Conservation (phyloP, 1,284 basidiomycete genomes). For the Apiotrichum porosum region DNA sequence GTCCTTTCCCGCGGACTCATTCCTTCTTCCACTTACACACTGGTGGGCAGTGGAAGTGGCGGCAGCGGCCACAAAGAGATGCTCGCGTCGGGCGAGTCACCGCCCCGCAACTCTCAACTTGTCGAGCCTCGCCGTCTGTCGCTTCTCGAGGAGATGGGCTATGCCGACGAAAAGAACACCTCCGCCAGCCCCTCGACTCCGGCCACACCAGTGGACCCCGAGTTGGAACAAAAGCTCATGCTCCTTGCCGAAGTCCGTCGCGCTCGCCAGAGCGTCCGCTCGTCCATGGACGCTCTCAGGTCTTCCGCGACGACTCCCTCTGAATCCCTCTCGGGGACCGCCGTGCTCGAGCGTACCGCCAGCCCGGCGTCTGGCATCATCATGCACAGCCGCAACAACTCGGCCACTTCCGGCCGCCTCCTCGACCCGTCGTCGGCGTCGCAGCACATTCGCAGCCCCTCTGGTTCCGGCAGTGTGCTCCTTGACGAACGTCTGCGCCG, state of each 20-base stretch:
- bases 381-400: slow-evolving; percentile 8
- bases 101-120: not conserved
- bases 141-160: slow-evolving; percentile 11
- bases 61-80: not conserved
- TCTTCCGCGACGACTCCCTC: not conserved
- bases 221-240: slow-evolving; percentile 35
- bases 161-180: not conserved
- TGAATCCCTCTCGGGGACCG: not conserved
- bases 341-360: not conserved
- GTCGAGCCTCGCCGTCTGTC: slow-evolving; percentile 13
- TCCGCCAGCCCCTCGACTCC: not conserved
- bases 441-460: not conserved
- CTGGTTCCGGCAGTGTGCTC: not conserved
- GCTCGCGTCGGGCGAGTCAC: not conserved
- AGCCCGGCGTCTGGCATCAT: not conserved
- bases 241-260: slow-evolving; percentile 43
- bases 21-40: too few relatives aligned
- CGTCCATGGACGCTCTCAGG: slow-evolving; percentile 37
- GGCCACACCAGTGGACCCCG: slow-evolving; percentile 18
- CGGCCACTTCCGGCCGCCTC: slow-evolving; percentile 1
- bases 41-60: not conserved
- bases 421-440: slow-evolving; percentile 2
- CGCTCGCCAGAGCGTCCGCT: slow-evolving; percentile 35
- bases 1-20: too few relatives aligned
- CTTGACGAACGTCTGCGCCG: slow-evolving; percentile 2